Evolutionary conservation across 2,329 filamentous ascomycete species (phyloP), one percentile per base, ranked within the genome.

Genomic region (Colletotrichum tabaci): DNA sequence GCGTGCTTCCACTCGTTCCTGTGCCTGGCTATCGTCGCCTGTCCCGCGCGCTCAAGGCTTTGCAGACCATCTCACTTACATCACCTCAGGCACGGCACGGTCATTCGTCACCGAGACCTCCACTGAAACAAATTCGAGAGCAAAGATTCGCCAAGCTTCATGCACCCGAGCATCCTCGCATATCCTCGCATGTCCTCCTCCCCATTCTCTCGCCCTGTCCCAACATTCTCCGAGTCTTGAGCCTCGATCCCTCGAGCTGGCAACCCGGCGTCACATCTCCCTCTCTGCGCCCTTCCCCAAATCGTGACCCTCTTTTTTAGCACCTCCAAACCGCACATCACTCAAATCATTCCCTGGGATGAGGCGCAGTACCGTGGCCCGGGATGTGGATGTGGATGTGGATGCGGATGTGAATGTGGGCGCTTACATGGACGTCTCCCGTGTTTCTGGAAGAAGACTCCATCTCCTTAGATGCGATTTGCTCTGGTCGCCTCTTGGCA

Each of bases 121-220:
- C 47, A 68, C 65, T 71, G 68, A 71, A 71, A 71, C 68, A 61
- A 66, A 55, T 44, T 63, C 46, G 56, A 47, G 68, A 71, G 53
- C 68, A 63, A 63, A 67, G 68, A 67, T 68, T 68, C 58, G 68
- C 68, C 68, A 71, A 71, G 68, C 68, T 71, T 71, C 53, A 71
- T 71, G 68, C 68, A 71, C 30, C 52, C 26, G 16, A 42, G 46
- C 57, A 52, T 38, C 61, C 66, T 8, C n/a, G 16, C 46, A 35
- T 46, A 16, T 42, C 58, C n/a, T 44, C 53, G 56, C 30, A 35
- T 35, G 8, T 35, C 30, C 30, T 35, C 8, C 30, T 35, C 30
- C 30, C 30, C 30, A 38, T 21, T 12, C 46, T 50, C 26, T 49
- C 44, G 8, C 30, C 15, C 35, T 16, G 6, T 9, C 7, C 44